phyloP scores from a whole-genome alignment of 805 yeast genomes.

The Candida dendrica region DNA sequence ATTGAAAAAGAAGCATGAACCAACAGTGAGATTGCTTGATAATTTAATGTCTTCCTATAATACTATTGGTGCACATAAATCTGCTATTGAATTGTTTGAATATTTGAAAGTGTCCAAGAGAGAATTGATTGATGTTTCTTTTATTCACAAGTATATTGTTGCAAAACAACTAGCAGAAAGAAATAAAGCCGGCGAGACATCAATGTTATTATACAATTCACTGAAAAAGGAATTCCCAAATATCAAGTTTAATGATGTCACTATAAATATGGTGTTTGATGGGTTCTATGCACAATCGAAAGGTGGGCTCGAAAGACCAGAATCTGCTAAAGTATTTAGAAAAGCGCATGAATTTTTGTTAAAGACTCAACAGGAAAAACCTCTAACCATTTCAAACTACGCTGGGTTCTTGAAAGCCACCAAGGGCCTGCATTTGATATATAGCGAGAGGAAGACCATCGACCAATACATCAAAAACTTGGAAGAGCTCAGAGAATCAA shows the following conservation, averaged over 20 bases:
- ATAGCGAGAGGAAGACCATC: neutral
- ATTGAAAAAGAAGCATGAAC: constrained; percentile 10
- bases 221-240: neutral
- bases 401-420: neutral
- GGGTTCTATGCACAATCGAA: neutral
- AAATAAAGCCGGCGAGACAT: neutral
- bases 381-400: neutral
- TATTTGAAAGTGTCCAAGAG: constrained; percentile 8
- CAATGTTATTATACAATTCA: neutral
- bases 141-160: constrained; percentile 13
- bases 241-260: neutral
- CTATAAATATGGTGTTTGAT: neutral
- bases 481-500: neutral
- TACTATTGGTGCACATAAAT: constrained; percentile 9
- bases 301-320: neutral
- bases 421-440: neutral
- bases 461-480: too few relatives aligned
- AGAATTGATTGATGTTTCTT: constrained; percentile 10
- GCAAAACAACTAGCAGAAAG: constrained; percentile 1
- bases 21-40: constrained; percentile 14
- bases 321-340: neutral
- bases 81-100: constrained; percentile 7
- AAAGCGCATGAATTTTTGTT: neutral
- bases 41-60: constrained; percentile 12
- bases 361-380: neutral